These are phyloP conservation scores for Diplodia corticola DNA, from an alignment of 2,329 filamentous ascomycete species.

Conservation along the genomic window DNA sequence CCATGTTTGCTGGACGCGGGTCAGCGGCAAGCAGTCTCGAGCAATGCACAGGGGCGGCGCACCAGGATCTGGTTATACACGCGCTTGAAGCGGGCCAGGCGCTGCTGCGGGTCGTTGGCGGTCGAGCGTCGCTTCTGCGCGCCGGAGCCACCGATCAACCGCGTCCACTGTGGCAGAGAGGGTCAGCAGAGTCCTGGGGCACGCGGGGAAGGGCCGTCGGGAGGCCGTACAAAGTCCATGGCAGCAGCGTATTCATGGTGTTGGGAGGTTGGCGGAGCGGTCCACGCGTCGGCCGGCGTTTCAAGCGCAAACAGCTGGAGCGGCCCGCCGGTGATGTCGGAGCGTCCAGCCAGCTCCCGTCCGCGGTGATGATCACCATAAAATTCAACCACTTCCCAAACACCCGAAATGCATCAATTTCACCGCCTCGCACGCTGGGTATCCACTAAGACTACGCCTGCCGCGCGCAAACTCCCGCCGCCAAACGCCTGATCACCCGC, in stretches of 20 bases:
- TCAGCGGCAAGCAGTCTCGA: slow-evolving; percentile 17
- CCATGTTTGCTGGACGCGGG: slow-evolving; percentile 56
- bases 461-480: neutral
- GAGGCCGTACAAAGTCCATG: slow-evolving; percentile 26
- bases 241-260: slow-evolving; percentile 22
- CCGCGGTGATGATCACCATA: neutral
- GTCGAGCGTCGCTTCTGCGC: slow-evolving; percentile 51
- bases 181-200: slow-evolving; percentile 7
- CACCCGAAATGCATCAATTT: neutral
- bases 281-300: slow-evolving; percentile 22
- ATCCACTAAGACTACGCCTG: neutral
- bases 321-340: slow-evolving; percentile 15
- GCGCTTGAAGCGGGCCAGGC: slow-evolving; percentile 62
- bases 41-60: slow-evolving; percentile 22
- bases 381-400: neutral
- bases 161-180: slow-evolving; percentile 55
- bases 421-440: neutral
- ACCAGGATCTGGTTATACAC: slow-evolving; percentile 61
- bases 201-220: neutral
- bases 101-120: slow-evolving; percentile 58
- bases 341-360: neutral
- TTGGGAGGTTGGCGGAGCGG: slow-evolving; percentile 19
- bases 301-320: slow-evolving; percentile 21
- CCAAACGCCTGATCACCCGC: neutral
- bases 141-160: slow-evolving; percentile 60